Conservation (phyloP, 805 yeast genomes). For the Suhomyces pyralidae region DNA sequence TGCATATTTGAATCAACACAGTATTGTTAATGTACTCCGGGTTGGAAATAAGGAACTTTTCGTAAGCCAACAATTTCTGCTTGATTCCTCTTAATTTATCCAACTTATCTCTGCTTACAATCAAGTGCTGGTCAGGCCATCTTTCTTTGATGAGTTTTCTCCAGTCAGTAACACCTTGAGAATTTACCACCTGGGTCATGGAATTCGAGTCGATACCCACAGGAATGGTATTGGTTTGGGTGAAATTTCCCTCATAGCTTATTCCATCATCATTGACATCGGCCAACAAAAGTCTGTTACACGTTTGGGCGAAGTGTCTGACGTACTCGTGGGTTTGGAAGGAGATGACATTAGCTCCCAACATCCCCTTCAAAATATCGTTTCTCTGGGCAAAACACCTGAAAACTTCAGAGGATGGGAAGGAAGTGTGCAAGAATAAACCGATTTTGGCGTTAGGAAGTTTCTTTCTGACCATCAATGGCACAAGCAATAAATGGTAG, state of each 20-base stretch:
- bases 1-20: conserved; percentile 79
- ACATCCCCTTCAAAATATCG: conserved; percentile 70
- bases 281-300: conserved; percentile 77
- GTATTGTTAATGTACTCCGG: conserved; percentile 69
- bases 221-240: conserved; percentile 58
- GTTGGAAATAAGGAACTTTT: conserved; percentile 63
- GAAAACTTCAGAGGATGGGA: conserved; percentile 94
- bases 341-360: conserved; percentile 84
- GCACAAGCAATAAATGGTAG: conserved; percentile 85
- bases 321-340: conserved; percentile 94
- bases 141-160: conserved; percentile 67
- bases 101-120: conserved; percentile 85
- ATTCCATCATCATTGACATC: conserved; percentile 68
- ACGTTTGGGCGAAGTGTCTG: conserved; percentile 88
- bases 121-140: conserved; percentile 68
- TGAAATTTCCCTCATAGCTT: conserved; percentile 56
- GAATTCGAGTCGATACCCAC: conserved; percentile 76
- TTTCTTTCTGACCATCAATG: conserved; percentile 71
- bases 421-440: conserved; percentile 87
- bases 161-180: conserved; percentile 60
- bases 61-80: conserved; percentile 85
- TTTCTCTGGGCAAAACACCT: conserved; percentile 89
- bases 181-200: conserved; percentile 44
- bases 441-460: conserved; percentile 87
- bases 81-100: conserved; percentile 86